Evolutionary conservation across 306 rosid species (phyloP).

Genomic region (Malus sieversii): DNA sequence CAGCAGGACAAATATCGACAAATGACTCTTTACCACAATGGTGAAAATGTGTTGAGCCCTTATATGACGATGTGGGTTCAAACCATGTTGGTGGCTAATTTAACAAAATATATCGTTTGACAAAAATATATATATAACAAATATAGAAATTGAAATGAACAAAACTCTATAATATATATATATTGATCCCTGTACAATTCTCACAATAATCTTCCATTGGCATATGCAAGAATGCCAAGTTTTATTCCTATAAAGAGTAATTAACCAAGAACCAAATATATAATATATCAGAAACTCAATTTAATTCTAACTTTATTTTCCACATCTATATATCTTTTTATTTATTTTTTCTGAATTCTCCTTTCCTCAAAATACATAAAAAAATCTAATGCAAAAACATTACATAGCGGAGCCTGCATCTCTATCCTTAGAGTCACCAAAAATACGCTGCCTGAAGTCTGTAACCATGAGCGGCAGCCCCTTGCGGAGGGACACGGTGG

Average conservation of each 20-base stretch:
- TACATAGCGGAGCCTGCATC: neutral
- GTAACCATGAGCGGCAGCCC: constrained; percentile 87
- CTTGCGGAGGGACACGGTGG: constrained; percentile 68
- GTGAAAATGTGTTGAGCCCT: neutral
- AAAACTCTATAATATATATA: neutral
- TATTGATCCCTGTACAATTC: neutral
- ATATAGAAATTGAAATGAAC: neutral
- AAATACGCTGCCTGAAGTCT: constrained; percentile 73
- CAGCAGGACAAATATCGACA: too few species aligned
- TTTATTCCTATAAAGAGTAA: constrained; percentile 19
- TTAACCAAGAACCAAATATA: neutral
- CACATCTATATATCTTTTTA: neutral
- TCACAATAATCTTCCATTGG: constrained; percentile 10
- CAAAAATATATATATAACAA: too few species aligned
- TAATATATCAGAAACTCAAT: neutral
- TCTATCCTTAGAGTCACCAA: constrained; percentile 40
- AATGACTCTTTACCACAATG: fast-evolving
- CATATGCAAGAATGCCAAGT: constrained; percentile 3
- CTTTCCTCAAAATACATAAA: neutral
- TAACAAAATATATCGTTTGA: too few species aligned
- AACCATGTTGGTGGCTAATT: fast-evolving
- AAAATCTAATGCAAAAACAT: neutral
- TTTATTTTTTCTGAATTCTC: neutral
- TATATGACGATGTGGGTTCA: too few species aligned
- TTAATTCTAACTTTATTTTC: constrained; percentile 9